Evolutionary conservation across 371 early-diverging fungal species (phyloP).

Genomic region (Mortierella sp.): DNA sequence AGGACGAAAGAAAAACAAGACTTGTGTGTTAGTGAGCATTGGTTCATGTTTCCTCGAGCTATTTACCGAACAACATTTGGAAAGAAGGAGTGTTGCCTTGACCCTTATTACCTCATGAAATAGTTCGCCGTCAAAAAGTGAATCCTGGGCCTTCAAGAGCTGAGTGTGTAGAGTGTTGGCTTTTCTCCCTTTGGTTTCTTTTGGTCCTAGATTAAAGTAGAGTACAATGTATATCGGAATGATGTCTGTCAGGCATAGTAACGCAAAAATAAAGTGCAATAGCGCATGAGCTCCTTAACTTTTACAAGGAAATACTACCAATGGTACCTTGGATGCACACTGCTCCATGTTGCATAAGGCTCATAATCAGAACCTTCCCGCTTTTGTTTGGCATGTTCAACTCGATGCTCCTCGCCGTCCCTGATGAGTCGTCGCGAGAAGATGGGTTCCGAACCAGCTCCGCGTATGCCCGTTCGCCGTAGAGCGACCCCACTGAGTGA

Average conservation of each 20-base stretch:
- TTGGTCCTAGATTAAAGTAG: neutral
- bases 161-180: conserved; percentile 34
- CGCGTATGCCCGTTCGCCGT: conserved; percentile 57
- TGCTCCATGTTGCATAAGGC: conserved; percentile 40
- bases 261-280: neutral
- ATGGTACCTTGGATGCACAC: conserved; percentile 32
- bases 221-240: neutral
- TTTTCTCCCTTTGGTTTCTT: conserved; percentile 8
- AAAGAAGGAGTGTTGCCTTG: neutral
- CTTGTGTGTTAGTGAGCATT: neutral
- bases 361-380: conserved; percentile 40
- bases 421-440: conserved; percentile 15
- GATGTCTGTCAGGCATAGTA: neutral
- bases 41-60: neutral
- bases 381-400: conserved; percentile 47
- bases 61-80: neutral
- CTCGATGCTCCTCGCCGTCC: conserved; percentile 44
- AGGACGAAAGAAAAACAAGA: neutral
- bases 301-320: neutral
- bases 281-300: neutral
- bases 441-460: conserved; percentile 37
- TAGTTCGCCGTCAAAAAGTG: conserved; percentile 71
- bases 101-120: conserved; percentile 64
- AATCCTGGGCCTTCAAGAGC: conserved; percentile 64
- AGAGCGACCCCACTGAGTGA: conserved; percentile 63